Percentiles rank a stretch among this genome's conserved stretches.
Conservation (phyloP, 345 rosid species). For the Eucalyptus melliodora region DNA sequence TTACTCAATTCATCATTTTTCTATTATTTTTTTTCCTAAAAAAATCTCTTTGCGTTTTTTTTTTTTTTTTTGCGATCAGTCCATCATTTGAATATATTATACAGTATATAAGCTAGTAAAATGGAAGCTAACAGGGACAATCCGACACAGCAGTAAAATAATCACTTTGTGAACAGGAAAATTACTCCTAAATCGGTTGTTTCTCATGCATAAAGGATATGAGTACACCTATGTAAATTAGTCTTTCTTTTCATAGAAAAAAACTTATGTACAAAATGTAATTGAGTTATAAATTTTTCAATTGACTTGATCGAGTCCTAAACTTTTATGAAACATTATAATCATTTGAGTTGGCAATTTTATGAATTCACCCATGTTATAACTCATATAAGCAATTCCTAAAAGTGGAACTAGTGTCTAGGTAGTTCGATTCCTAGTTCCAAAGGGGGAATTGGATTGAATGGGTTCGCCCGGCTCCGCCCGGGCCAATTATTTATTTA, state of each 20-base stretch:
- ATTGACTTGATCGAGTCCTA: neutral
- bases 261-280: neutral
- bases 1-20: too few relatives aligned
- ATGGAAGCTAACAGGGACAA: too few relatives aligned
- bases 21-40: too few relatives aligned
- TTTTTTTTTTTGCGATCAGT: rapidly evolving
- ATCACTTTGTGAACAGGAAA: too few relatives aligned
- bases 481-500: too few relatives aligned
- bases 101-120: too few relatives aligned
- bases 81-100: too few relatives aligned
- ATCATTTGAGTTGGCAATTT: rapidly evolving
- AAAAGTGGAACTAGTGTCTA: rapidly evolving
- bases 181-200: rapidly evolving
- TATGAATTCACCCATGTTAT: too few relatives aligned
- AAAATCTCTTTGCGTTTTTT: too few relatives aligned
- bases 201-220: neutral
- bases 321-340: neutral
- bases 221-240: rapidly evolving
- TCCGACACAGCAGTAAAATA: rapidly evolving
- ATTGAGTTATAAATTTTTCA: neutral
- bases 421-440: too few relatives aligned
- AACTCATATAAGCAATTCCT: too few relatives aligned
- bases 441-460: rapidly evolving
- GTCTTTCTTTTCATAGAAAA: neutral
- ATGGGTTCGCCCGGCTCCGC: rapidly evolving